Conservation (phyloP, 306 rosid species). For the Trifolium fragiferum region DNA sequence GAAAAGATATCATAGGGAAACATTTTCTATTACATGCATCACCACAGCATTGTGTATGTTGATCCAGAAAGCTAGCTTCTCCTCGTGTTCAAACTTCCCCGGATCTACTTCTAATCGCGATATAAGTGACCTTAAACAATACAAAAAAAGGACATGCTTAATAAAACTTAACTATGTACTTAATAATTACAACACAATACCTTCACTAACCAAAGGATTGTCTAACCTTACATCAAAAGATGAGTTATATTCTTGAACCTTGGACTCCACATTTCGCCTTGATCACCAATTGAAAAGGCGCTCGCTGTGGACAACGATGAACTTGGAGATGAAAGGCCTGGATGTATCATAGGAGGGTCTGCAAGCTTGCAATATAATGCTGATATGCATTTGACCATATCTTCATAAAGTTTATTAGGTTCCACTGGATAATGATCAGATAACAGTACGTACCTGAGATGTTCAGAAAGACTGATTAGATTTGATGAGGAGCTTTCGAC, state of each 20-base stretch:
- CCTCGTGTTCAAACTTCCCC: constrained; percentile 75
- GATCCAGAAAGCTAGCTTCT: constrained; percentile 97
- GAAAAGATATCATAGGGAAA: constrained; percentile 13
- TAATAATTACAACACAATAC: not conserved
- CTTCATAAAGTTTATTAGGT: constrained; percentile 88
- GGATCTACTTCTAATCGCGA: constrained; percentile 78
- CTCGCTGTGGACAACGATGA: constrained; percentile 80
- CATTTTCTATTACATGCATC: constrained; percentile 82
- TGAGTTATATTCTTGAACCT: constrained; percentile 64
- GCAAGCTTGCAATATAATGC: constrained; percentile 88
- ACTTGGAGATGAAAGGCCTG: constrained; percentile 80
- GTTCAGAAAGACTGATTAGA: constrained; percentile 87
- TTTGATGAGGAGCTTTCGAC: constrained; percentile 69
- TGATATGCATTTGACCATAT: constrained; percentile 94
- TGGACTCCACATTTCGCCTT: constrained; percentile 86
- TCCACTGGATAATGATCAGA: constrained; percentile 74
- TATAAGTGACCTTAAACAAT: constrained; percentile 72
- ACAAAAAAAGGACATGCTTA: constrained; percentile 31
- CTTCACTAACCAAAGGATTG: constrained; percentile 88
- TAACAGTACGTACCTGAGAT: constrained; percentile 87
- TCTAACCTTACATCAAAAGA: constrained; percentile 81
- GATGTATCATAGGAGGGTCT: constrained; percentile 71
- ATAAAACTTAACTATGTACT: not conserved
- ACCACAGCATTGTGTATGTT: constrained; percentile 93
- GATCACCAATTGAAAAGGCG: constrained; percentile 77